These are phyloP conservation scores for Aquilaria agallochum DNA, from an alignment of 441 rosid species.

Conservation along the genomic window DNA sequence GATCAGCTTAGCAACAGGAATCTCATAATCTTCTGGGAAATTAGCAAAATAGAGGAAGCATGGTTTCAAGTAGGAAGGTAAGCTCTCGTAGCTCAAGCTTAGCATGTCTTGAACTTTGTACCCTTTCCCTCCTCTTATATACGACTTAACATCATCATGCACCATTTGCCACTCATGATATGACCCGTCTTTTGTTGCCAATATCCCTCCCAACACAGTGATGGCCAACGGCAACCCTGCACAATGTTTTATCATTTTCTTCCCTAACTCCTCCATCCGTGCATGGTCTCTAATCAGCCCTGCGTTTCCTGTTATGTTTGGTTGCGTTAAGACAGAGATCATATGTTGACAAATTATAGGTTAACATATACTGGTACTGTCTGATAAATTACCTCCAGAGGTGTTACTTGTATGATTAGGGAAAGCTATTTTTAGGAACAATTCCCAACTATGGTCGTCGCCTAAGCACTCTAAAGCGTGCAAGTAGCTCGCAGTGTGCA, in stretches of 20 bases:
- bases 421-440: slow-evolving; percentile 8
- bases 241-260: slow-evolving; percentile 6
- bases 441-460: slow-evolving; percentile 8
- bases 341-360: too few species aligned
- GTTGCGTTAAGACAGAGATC: too few species aligned
- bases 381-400: not conserved
- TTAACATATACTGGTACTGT: too few species aligned
- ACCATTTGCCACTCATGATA: too few species aligned
- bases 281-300: not conserved
- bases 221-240: slow-evolving; percentile 15
- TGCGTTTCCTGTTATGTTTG: too few species aligned
- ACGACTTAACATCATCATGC: too few species aligned
- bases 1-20: slow-evolving; percentile 13
- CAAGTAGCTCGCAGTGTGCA: not conserved
- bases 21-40: slow-evolving; percentile 16
- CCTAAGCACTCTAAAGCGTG: not conserved
- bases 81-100: slow-evolving; percentile 1
- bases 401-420: not conserved
- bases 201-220: slow-evolving; percentile 7
- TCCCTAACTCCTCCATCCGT: slow-evolving; percentile 7
- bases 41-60: slow-evolving; percentile 19
- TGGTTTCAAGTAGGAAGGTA: slow-evolving; percentile 11
- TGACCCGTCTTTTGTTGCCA: not conserved
- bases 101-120: not conserved
- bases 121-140: too few species aligned